phyloP scores from a whole-genome alignment of 768 basidiomycete genomes.

The Mycena rebaudengoi region DNA sequence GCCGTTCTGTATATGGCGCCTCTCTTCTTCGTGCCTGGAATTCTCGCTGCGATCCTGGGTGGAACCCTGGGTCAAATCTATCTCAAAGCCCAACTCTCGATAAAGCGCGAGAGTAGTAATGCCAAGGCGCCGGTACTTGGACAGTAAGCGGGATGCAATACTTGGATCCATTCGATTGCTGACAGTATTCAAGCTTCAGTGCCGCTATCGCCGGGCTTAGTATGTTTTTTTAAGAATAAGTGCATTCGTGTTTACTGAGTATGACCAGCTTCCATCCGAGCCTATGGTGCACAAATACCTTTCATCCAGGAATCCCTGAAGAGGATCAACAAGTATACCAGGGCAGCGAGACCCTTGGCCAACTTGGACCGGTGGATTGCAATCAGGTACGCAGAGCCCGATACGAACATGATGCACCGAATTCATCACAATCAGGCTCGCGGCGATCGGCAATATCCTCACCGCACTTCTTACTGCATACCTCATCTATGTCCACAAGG shows the following conservation, averaged over 20 bases:
- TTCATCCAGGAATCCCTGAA: conserved; percentile 46
- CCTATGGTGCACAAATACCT: conserved; percentile 54
- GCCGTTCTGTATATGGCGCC: conserved; percentile 41
- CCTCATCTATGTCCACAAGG: conserved; percentile 20
- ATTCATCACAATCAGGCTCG: too few relatives aligned
- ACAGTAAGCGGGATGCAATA: conserved; percentile 46
- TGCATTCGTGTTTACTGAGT: neutral
- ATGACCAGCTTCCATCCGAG: conserved; percentile 49
- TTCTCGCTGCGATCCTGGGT: conserved; percentile 41
- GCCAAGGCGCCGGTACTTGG: conserved; percentile 36
- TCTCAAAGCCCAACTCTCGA: conserved; percentile 36
- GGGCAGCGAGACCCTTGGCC: conserved; percentile 45
- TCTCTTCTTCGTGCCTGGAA: conserved; percentile 39
- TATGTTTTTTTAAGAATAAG: conserved; percentile 14
- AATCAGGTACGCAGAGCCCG: conserved; percentile 55
- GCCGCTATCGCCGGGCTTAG: conserved; percentile 55
- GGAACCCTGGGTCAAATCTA: conserved; percentile 38
- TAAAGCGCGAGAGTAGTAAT: conserved; percentile 36
- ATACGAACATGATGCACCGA: too few relatives aligned
- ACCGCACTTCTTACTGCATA: conserved; percentile 47
- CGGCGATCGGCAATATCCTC: conserved; percentile 55
- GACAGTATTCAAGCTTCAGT: conserved; percentile 39
- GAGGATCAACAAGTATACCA: conserved; percentile 52
- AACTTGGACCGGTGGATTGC: conserved; percentile 40
- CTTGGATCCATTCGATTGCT: conserved; percentile 35